These are phyloP conservation scores for Colletotrichum somersetense DNA, from an alignment of 2,329 filamentous ascomycete species.

Conservation along the genomic window DNA sequence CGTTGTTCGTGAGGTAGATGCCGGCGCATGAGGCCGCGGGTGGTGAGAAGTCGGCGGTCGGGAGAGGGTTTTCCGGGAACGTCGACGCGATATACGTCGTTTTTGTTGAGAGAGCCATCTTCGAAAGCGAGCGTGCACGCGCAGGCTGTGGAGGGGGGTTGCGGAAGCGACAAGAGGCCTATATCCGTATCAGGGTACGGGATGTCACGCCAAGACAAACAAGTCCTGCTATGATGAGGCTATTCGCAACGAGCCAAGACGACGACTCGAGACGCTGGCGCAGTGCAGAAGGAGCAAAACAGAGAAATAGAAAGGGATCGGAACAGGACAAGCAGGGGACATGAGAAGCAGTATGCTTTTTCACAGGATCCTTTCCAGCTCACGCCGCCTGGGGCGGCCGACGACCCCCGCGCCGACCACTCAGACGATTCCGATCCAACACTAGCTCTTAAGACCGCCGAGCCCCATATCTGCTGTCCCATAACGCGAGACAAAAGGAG, in stretches of 20 bases:
- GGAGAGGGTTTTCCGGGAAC: conserved; percentile 44
- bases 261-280: not conserved
- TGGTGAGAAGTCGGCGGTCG: conserved; percentile 43
- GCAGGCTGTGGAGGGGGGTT: not conserved
- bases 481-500: not conserved
- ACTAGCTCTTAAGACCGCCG: not conserved
- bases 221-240: not conserved
- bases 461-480: conserved; percentile 10
- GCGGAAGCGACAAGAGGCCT: not conserved
- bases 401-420: conserved; percentile 1
- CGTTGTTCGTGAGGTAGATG: conserved; percentile 38
- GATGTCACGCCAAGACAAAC: not conserved
- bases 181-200: not conserved
- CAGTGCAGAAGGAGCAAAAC: not conserved
- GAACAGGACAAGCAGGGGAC: not conserved
- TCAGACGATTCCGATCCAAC: conserved; percentile 1
- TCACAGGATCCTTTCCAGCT: conserved; percentile 10
- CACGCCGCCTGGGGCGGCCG: conserved; percentile 1
- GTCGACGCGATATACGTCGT: conserved; percentile 35
- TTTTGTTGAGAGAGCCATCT: conserved; percentile 25
- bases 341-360: conserved; percentile 8
- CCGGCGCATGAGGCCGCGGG: conserved; percentile 40
- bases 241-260: conserved; percentile 4
- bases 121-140: not conserved
- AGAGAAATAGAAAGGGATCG: not conserved